Base-by-base conservation (phyloP, 2,329 filamentous ascomycete genomes). In the Pestalotiopsis sp. region DNA sequence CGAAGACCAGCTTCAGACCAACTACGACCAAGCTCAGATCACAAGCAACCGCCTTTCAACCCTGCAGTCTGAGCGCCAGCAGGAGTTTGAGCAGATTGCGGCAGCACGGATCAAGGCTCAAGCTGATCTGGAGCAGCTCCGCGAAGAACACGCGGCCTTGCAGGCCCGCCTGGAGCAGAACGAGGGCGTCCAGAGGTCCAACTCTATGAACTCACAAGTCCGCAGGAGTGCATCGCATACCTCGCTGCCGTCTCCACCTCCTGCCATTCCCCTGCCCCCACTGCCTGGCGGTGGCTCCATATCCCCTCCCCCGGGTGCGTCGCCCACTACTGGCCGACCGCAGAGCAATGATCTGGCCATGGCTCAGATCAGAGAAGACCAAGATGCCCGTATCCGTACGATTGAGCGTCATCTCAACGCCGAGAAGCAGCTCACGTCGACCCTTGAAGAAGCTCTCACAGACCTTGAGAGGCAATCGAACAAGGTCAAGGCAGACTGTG, bases 401-500 rank as follows among this genome's bases (percentile, higher is more conserved):
- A 97, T 99, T 71, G 95, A 99, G 85, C 98, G 98, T 84, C 94
- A 98, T 77, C 88, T 99, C 27, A 92, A 93, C 72, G 96, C 96
- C 3, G 96, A 99, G 85, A 97, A 97, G 79, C 95, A 98, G 80
- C 90, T 99, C 69, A 99, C 95, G 0, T 92, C 93, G 62, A 98
- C 95, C 2, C 88, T 99, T 52, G 96, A 99, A 80, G 95, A 98
- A 82, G 96, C 96, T 6, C 89, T 99, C 38, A 95, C 94, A 2
- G 96, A 99, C 76, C 89, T 99, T 49, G 96, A 99, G 82, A 89
- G 90, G 68, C 94, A 97, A 75, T 94, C 93, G 76, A 97, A 95
- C 81, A 95, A 95, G 85, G 91, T 95, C 80, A 97, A 97, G 85
- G 85, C 90, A 2, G 96, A 99, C 80, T 92, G 93, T 79, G 96